Base-by-base conservation (phyloP, 2,329 filamentous ascomycete species). In the Microthyrium microscopicum region DNA sequence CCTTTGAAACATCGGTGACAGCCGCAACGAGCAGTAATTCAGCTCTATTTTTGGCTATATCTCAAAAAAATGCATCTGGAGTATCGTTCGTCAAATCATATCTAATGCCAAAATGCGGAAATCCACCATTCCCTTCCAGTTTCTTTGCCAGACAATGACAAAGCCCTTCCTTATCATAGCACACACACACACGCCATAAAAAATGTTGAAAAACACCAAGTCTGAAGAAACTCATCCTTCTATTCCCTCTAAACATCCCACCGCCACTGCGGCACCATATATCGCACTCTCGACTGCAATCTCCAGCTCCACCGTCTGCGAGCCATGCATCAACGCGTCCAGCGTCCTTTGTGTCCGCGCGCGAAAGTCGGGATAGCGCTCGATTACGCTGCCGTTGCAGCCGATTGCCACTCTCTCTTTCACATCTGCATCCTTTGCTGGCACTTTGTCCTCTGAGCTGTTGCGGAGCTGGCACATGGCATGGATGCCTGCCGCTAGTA, bases 311-410 rank as follows among this genome's bases (percentile, higher is more conserved):
- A 83, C 68, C 3, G 57, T 29, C 43, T 61, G 39, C 3, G 21
- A 30, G 44, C 46, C 49, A 37, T 41, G 53, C 31, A 44, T 63
- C 6, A 85, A 56, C 25, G 61, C 56, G 44, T 82, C 61, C 29
- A 85, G 55, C 43, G 73, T 72, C 5, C 49, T 49, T 50, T 85
- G 78, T 45, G 73, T 75, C 26, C 57, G 62, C 20, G 52, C 54
- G 16, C 67, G 59, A 51, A 83, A 87, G 5, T 61, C 58, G 0
- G 80, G 78, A 47, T 85, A 87, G 44, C 76, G 74, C 53, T 85
- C 78, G 33, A 85, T 73, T 31, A 87, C 77, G 19, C 74, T 78
- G 28, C 80, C 80, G 47, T 82, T 84, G 54, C 77, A 85, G 3
- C 77, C 77, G n/a, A 87, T 59, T 26, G 58, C 57, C 33, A 61